Evolutionary conservation across 805 yeast species (phyloP).

Genomic region (Kodamaea hsintzibuensis): DNA sequence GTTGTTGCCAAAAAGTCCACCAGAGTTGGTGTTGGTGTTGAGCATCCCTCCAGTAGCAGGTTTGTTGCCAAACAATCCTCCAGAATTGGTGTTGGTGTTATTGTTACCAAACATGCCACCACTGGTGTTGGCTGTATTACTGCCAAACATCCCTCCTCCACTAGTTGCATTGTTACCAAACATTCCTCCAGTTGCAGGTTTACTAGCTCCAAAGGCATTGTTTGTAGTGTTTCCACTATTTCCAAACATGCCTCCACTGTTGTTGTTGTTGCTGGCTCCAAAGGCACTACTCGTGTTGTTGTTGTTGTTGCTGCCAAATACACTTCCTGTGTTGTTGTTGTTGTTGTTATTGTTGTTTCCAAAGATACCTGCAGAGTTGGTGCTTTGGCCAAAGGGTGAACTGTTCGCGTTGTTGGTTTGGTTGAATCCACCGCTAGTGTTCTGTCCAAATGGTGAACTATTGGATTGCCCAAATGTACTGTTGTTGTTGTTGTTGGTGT

Average conservation of each 20-base stretch:
- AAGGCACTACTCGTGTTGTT: slow-evolving; percentile 12
- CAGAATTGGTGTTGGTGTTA: slow-evolving; percentile 14
- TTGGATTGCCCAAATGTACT: slow-evolving; percentile 25
- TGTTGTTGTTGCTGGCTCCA: slow-evolving; percentile 13
- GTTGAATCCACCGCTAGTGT: slow-evolving; percentile 25
- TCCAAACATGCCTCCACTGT: slow-evolving; percentile 7
- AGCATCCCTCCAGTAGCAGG: slow-evolving; percentile 23
- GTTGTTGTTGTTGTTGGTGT: slow-evolving; percentile 13
- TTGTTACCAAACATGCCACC: slow-evolving; percentile 49
- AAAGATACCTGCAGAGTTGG: slow-evolving; percentile 26
- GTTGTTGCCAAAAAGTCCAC: slow-evolving; percentile 23
- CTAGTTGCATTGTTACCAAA: background rate
- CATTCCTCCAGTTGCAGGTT: slow-evolving; percentile 23
- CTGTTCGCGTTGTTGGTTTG: slow-evolving; percentile 23
- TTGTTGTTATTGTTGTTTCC: slow-evolving; percentile 20
- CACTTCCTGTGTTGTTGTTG: slow-evolving; percentile 19
- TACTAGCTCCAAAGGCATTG: slow-evolving; percentile 39
- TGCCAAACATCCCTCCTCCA: slow-evolving; percentile 1
- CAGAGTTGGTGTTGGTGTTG: slow-evolving; percentile 20
- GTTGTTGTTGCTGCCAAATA: slow-evolving; percentile 26
- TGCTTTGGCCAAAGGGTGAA: slow-evolving; percentile 25
- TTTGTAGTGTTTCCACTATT: slow-evolving; percentile 7
- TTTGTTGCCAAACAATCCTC: slow-evolving; percentile 32
- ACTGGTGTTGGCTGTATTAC: slow-evolving; percentile 10
- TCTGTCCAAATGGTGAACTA: slow-evolving; percentile 9